Percentiles rank a stretch among this genome's conserved stretches.
phyloP scores from a whole-genome alignment of 768 basidiomycete genomes.

The Kwoniella pini region DNA sequence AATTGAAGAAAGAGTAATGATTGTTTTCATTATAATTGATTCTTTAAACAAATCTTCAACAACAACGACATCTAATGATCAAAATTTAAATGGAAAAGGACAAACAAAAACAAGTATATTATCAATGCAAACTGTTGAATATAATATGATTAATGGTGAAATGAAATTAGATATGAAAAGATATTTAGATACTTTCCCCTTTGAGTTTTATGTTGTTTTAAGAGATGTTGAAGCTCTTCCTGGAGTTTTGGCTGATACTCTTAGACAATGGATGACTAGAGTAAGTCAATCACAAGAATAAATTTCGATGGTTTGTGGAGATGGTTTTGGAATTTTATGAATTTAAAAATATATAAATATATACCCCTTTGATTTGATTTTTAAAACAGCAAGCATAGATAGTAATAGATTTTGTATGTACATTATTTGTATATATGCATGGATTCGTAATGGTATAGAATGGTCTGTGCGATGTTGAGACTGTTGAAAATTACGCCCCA shows the following conservation, averaged over 20 bases:
- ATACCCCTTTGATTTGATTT: background rate
- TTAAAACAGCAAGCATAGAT: background rate
- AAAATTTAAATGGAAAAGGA: background rate
- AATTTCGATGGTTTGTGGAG: background rate
- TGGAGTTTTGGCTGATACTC: slow-evolving; percentile 78
- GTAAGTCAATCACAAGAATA: slow-evolving; percentile 50
- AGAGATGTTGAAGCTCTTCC: slow-evolving; percentile 87
- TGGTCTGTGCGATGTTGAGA: background rate
- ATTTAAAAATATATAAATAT: too few relatives aligned
- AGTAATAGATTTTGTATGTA: background rate
- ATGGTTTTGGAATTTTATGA: too few relatives aligned
- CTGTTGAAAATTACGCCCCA: background rate
- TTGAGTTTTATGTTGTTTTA: slow-evolving; percentile 93
- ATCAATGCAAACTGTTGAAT: slow-evolving; percentile 87
- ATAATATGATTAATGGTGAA: slow-evolving; percentile 64
- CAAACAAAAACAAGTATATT: slow-evolving; percentile 71
- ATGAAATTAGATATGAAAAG: slow-evolving; percentile 85
- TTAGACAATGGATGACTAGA: slow-evolving; percentile 70
- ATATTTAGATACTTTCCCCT: slow-evolving; percentile 95
- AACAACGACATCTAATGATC: slow-evolving; percentile 32
- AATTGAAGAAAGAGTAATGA: slow-evolving; percentile 84
- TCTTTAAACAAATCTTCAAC: slow-evolving; percentile 63
- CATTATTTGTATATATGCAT: slow-evolving; percentile 9
- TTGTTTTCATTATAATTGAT: slow-evolving; percentile 95
- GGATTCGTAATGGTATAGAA: background rate